Conservation (phyloP, 495 filamentous ascomycete species). For the Annulohypoxylon maeteangense region DNA sequence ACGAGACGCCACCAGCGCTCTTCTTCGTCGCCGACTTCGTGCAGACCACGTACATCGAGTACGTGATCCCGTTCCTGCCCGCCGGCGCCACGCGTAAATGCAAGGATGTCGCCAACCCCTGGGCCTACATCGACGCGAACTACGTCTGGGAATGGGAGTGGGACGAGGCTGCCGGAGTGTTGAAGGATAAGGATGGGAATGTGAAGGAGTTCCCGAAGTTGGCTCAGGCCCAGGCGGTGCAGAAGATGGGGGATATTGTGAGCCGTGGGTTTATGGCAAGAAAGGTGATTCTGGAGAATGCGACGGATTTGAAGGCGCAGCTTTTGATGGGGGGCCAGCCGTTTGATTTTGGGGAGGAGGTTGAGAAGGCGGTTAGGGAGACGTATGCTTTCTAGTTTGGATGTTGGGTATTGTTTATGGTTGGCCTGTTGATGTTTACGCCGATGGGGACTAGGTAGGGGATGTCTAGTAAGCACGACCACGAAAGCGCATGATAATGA, state of each 20-base stretch:
- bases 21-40: constrained; percentile 44
- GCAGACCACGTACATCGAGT: constrained; percentile 43
- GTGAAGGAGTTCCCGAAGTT: constrained; percentile 51
- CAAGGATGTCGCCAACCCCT: constrained; percentile 46
- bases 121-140: constrained; percentile 41
- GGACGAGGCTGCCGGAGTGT: constrained; percentile 44
- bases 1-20: constrained; percentile 35
- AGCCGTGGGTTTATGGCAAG: constrained; percentile 34
- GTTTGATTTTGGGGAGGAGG: constrained; percentile 44
- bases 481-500: not conserved
- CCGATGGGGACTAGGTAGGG: not conserved
- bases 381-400: constrained; percentile 18
- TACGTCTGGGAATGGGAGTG: constrained; percentile 45
- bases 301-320: constrained; percentile 35
- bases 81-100: constrained; percentile 44
- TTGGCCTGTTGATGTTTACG: not conserved
- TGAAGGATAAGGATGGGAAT: constrained; percentile 55
- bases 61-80: constrained; percentile 44
- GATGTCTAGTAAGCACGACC: not conserved
- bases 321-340: constrained; percentile 30
- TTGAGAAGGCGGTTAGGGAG: constrained; percentile 24
- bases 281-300: constrained; percentile 44
- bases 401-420: not conserved
- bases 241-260: constrained; percentile 23
- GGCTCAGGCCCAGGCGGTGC: not conserved